Conservation (phyloP, 2,329 filamentous ascomycete genomes). For the Helicocarpus griseus region DNA sequence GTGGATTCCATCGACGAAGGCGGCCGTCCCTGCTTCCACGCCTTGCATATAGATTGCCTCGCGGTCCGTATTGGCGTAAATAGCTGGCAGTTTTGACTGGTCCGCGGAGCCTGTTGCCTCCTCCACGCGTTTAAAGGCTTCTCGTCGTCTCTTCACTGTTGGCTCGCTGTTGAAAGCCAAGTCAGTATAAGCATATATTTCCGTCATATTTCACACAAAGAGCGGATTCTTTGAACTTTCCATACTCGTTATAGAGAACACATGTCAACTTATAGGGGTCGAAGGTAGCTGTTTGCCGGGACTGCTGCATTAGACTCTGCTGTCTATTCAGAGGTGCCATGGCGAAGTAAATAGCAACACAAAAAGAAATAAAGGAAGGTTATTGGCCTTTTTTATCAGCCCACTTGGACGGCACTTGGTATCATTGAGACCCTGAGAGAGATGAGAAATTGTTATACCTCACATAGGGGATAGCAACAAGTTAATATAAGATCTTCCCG, state of each 20-base stretch:
- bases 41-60: constrained; percentile 19
- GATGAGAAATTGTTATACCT: too few relatives aligned
- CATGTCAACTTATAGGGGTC: constrained; percentile 9
- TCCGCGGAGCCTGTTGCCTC: constrained; percentile 10
- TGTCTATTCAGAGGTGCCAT: constrained; percentile 3
- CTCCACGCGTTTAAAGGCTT: constrained; percentile 11
- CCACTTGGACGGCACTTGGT: background rate
- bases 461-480: too few relatives aligned
- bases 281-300: constrained; percentile 6
- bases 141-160: constrained; percentile 7
- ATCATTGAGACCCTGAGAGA: too few relatives aligned
- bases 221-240: background rate
- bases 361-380: background rate
- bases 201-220: background rate
- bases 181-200: background rate
- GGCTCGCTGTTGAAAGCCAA: constrained; percentile 4
- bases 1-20: constrained; percentile 17
- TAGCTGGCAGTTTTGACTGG: constrained; percentile 15
- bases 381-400: background rate
- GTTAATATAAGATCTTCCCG: too few relatives aligned
- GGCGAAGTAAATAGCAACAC: background rate
- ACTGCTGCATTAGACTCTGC: constrained; percentile 6
- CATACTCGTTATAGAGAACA: constrained; percentile 9
- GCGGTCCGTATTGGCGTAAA: constrained; percentile 18
- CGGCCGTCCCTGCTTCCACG: constrained; percentile 15